Base-by-base conservation (phyloP, 2,329 filamentous ascomycete species). In the Microdochium trichocladiopsis region DNA sequence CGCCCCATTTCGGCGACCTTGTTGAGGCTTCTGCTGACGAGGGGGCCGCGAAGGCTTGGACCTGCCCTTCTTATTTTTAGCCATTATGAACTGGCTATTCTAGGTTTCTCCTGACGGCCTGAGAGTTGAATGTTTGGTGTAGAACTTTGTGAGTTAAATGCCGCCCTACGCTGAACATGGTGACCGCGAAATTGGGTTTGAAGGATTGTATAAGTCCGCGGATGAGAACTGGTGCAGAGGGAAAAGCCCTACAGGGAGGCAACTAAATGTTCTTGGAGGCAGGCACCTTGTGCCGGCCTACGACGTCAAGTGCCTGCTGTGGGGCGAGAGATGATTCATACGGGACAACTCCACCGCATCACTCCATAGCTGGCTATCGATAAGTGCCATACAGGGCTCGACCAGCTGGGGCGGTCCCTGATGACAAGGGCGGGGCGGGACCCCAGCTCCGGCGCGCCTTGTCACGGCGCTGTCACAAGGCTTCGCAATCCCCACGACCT, bases 41-140 rank as follows among this genome's bases (percentile, higher is more conserved):
- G 41, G 41, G 4, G 41, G 41, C 21, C 41, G 41, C 12, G 41
- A 22, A 22, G 48, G 53, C 9, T 23, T 47, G 21, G 49, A 23
- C 41, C 22, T 24, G 25, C 52, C 33, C 18, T 50, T 57, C 37
- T 57, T 62, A 50, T 60, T 61, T 49, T 53, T 63, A 18, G 61
- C 51, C 62, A 64, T 64, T 28, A 51, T 47, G 28, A 45, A 25
- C 8, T 33, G 28, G 28, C 28, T 8, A 9, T 14, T 33, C 28
- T 8, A 33, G 28, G 8, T 33, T 33, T 8, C 8, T 8, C 8
- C 28, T 8, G 28, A 14, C 28, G 28, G 28, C 28, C 28, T 9
- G 14, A 33, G 14, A 33, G 28, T 33, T 8, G 33, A 37, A 16
- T 8, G 33, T 16, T 16, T n/a, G n/a, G n/a, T n/a, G n/a, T n/a